phyloP scores from a whole-genome alignment of 805 yeast genomes.

The Metschnikowia henanensis region DNA sequence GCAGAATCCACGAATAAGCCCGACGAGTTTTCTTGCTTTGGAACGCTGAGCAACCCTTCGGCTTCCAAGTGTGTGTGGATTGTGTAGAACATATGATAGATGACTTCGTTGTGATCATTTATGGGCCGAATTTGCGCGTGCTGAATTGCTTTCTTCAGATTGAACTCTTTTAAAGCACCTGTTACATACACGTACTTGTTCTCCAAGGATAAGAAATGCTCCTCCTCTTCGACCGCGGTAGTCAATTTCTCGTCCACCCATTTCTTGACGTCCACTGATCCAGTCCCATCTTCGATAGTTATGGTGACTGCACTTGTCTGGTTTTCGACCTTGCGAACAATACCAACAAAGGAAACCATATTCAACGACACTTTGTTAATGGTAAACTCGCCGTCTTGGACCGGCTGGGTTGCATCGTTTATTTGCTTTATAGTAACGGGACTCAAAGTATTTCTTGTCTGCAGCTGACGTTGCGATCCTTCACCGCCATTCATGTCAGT shows the following conservation, averaged over 20 bases:
- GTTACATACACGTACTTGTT: slow-evolving; percentile 62
- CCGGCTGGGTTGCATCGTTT: slow-evolving; percentile 56
- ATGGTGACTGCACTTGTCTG: slow-evolving; percentile 55
- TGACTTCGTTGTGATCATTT: slow-evolving; percentile 63
- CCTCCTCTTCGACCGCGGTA: slow-evolving; percentile 31
- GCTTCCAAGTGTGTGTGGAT: slow-evolving; percentile 56
- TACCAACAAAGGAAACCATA: slow-evolving; percentile 66
- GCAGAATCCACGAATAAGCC: slow-evolving; percentile 30
- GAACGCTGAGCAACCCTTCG: slow-evolving; percentile 42
- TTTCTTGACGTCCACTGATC: slow-evolving; percentile 57
- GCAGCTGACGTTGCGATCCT: slow-evolving; percentile 16
- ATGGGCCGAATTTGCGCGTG: slow-evolving; percentile 59
- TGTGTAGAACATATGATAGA: slow-evolving; percentile 67
- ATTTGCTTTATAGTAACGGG: slow-evolving; percentile 80
- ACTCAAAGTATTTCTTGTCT: slow-evolving; percentile 24
- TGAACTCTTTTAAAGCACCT: slow-evolving; percentile 52
- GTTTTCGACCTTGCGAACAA: slow-evolving; percentile 63
- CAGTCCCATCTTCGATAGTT: slow-evolving; percentile 77
- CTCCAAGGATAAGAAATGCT: slow-evolving; percentile 36
- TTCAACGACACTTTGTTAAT: slow-evolving; percentile 60
- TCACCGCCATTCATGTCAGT: slow-evolving; percentile 10
- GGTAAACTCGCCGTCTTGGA: slow-evolving; percentile 68
- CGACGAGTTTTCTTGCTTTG: slow-evolving; percentile 21
- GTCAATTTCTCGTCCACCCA: slow-evolving; percentile 48
- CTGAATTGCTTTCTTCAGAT: slow-evolving; percentile 63